Conservation (phyloP, 1,284 basidiomycete genomes). For the Bjerkandera adusta region DNA sequence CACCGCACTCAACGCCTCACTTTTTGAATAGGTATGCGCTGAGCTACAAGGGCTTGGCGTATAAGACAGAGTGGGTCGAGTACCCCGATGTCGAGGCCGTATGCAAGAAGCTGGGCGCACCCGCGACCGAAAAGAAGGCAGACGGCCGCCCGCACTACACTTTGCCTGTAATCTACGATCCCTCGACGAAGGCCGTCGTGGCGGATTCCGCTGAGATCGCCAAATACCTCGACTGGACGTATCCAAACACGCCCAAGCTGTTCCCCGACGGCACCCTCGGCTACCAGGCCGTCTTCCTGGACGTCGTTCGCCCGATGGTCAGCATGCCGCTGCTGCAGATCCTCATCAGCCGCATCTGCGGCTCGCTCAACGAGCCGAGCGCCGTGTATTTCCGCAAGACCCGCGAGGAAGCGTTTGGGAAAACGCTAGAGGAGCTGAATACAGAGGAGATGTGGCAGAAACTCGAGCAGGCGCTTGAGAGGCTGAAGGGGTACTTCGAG, state of each 20-base stretch:
- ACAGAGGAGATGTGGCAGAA: constrained; percentile 31
- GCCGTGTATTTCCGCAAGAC: constrained; percentile 36
- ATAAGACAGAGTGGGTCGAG: constrained; percentile 35
- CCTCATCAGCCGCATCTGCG: constrained; percentile 24
- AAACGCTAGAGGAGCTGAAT: constrained; percentile 34
- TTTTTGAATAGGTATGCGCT: constrained; percentile 29
- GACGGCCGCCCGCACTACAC: constrained; percentile 30
- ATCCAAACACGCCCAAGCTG: constrained; percentile 27
- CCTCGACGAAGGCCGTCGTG: constrained; percentile 24
- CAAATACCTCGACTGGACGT: constrained; percentile 33
- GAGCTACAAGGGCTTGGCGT: constrained; percentile 34
- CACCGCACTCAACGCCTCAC: background rate
- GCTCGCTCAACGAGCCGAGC: constrained; percentile 31
- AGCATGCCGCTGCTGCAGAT: constrained; percentile 10
- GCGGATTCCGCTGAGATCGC: constrained; percentile 33
- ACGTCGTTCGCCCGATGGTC: constrained; percentile 16
- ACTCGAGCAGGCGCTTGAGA: constrained; percentile 29
- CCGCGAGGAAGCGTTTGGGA: constrained; percentile 31
- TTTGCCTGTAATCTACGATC: constrained; percentile 32
- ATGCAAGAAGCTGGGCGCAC: constrained; percentile 27
- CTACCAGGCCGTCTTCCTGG: constrained; percentile 32
- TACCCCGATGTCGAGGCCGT: constrained; percentile 34
- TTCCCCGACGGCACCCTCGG: constrained; percentile 24
- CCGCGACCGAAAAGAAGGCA: constrained; percentile 20
- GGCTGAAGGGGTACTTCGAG: constrained; percentile 30